Base-by-base conservation (phyloP, 768 basidiomycete species). In the Xerocomellus intermedius region DNA sequence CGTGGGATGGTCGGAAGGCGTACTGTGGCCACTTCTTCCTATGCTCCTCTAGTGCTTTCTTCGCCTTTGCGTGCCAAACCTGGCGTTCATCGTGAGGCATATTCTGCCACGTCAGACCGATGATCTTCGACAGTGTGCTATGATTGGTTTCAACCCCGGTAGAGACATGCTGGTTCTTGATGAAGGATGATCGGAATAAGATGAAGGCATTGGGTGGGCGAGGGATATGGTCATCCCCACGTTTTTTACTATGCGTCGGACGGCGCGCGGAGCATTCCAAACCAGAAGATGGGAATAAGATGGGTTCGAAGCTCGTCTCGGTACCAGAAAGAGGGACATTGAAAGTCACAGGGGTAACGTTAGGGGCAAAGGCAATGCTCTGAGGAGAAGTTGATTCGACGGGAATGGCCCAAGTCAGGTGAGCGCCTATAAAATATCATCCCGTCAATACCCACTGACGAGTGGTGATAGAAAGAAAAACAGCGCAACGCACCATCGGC, bases 121-220 rank as follows among this genome's bases (percentile, higher is more conserved):
- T 88, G 65, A 90, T 91, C 80, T 89, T 91, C 14, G 88, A 90
- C 17, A 91, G 75, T 4, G 89, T 90, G 62, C 85, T 86, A 73
- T 90, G 89, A 68, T 87, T 90, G 30, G 87, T 87, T 75, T 91
- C 89, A 56, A 91, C 84, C 48, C 80, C 83, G 8, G 85, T 82
- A 9, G 87, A 84, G 59, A 91, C 87, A 61, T 87, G 86, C 62
- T 88, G 85, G 61, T 76, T 80, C 73, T 87, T 88, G 69, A 91
- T 88, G 72, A 91, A 91, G 0, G 86, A 85, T 0, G 87, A 88
- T 57, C 89, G 85, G 77, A 91, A 92, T 64, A 92, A 80, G 66
- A 91, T 92, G 74, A 92, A 92, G 24, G 89, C 90, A 64, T 92
- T 91, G 2, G 89, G 87, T 2, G 89, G 89, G 41, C 89, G 87